phyloP scores from a whole-genome alignment of 31 red algal species.

The Odonthalia washingtoniensis region DNA sequence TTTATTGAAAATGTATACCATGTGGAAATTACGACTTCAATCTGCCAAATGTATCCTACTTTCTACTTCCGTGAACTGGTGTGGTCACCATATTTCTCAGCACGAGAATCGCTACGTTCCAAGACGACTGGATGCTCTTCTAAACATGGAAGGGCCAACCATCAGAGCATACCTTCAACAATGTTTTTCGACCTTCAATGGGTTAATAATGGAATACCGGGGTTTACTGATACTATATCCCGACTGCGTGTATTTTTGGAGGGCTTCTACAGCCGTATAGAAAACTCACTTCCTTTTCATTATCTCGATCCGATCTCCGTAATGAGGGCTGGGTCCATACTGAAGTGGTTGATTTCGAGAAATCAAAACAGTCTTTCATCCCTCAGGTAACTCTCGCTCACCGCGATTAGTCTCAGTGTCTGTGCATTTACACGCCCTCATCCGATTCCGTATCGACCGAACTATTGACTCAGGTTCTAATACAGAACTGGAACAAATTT shows the following conservation, averaged over 20 bases:
- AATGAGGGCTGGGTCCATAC: conserved; percentile 34
- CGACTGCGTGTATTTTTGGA: conserved; percentile 44
- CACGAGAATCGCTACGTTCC: conserved; percentile 35
- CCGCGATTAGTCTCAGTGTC: conserved; percentile 39
- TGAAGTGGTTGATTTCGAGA: conserved; percentile 44
- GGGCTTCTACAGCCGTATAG: conserved; percentile 39
- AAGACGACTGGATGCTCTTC: conserved; percentile 22
- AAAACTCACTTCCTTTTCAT: conserved; percentile 36
- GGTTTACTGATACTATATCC: conserved; percentile 41
- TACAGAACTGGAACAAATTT: neutral
- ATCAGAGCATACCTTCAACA: conserved; percentile 46
- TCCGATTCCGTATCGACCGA: conserved; percentile 49
- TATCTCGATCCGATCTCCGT: conserved; percentile 2
- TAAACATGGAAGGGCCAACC: conserved; percentile 33
- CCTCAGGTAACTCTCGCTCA: conserved; percentile 51
- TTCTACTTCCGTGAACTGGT: too few relatives aligned
- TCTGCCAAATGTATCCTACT: conserved; percentile 36
- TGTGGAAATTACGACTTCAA: conserved; percentile 28
- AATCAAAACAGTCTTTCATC: conserved; percentile 33
- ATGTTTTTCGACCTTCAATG: conserved; percentile 51
- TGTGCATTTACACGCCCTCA: conserved; percentile 50
- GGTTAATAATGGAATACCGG: conserved; percentile 49
- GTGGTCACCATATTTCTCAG: conserved; percentile 19
- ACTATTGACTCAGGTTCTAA: conserved; percentile 47
- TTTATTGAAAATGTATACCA: conserved; percentile 22